A percentile compares a stretch with the other conserved stretches of the same genome.
These are phyloP conservation scores for Aspergillus ruber DNA, from an alignment of 2,329 filamentous ascomycete genomes.

Conservation along the genomic window DNA sequence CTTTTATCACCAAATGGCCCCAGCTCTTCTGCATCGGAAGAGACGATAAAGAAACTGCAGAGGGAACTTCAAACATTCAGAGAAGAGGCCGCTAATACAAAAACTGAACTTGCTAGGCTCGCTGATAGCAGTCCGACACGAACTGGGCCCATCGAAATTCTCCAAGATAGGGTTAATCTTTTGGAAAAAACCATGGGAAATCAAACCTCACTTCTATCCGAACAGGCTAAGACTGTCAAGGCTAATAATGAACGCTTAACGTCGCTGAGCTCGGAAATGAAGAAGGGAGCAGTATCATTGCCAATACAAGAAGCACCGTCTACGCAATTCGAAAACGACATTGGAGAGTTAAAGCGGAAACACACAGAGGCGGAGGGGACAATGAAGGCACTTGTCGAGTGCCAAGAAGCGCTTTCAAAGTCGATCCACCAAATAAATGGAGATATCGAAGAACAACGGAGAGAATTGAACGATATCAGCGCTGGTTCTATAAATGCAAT, in stretches of 20 bases:
- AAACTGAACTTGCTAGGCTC: conserved; percentile 2
- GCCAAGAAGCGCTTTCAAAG: neutral
- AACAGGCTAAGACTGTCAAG: neutral
- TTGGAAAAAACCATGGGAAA: conserved; percentile 1
- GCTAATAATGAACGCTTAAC: neutral
- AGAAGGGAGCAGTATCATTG: neutral
- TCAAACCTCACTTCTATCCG: conserved; percentile 2
- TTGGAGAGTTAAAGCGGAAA: neutral
- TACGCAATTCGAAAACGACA: neutral
- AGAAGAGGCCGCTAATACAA: neutral
- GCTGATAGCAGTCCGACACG: neutral
- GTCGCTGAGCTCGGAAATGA: neutral
- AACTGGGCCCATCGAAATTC: neutral
- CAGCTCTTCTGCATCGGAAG: conserved; percentile 1
- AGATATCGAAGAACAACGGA: neutral
- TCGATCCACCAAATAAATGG: neutral
- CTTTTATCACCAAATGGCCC: conserved; percentile 1
- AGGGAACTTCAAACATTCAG: conserved; percentile 5
- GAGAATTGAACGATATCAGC: neutral
- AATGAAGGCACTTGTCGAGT: neutral
- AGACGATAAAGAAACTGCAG: conserved; percentile 14
- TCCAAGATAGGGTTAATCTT: conserved; percentile 4
- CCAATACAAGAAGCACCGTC: neutral
- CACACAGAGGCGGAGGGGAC: neutral
- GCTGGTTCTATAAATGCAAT: neutral